Base-by-base conservation (phyloP, 1,284 basidiomycete genomes). In the Boletus mariae region DNA sequence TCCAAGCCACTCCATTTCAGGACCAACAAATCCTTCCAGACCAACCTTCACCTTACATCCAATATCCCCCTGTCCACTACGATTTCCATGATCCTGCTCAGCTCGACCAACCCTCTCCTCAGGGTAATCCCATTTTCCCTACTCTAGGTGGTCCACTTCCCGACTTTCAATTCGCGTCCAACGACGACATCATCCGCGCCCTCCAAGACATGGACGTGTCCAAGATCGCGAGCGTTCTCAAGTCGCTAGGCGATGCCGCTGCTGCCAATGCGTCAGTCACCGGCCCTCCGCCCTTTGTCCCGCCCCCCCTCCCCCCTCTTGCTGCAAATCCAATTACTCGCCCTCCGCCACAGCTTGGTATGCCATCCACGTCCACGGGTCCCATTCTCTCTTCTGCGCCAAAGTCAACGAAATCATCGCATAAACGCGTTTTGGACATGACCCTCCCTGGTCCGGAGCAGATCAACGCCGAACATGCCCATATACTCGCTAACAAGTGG, bases 401-500 rank as follows among this genome's bases (percentile, higher is more conserved):
- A 35, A 75, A 71, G 59, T 70, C 70, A 42, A 69, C 68, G 47
- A 74, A 73, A 57, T 69, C 71, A 46, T 61, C 60, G 15, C 66
- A 68, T 53, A 72, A 65, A 32, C 66, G 61, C 15, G 62, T 63
- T 5, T 55, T 66, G 43, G 65, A 71, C 43, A 63, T 70, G 59
- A 68, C 62, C 43, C 66, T 70, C 6, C 66, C 61, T 25, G 66
- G 64, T 10, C 64, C 70, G 9, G 60, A 65, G 32, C 65, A 79
- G 29, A 32, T 57, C 23, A 75, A 77, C 52, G 58, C 67, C 2
- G 77, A 75, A 34, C 79, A 80, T 59, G 76, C 77, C 6, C 70
- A 77, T 54, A 70, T 82, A 61, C 70, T 82, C 35, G 81, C 87
- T 5, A 89, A 80, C 48, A 90, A 85, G 63, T 91, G 88, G 88